Percentiles rank a stretch among this genome's conserved stretches.
These are phyloP conservation scores for Plenodomus biglobosus DNA, from an alignment of 2,329 filamentous ascomycete genomes.

Conservation along the genomic window DNA sequence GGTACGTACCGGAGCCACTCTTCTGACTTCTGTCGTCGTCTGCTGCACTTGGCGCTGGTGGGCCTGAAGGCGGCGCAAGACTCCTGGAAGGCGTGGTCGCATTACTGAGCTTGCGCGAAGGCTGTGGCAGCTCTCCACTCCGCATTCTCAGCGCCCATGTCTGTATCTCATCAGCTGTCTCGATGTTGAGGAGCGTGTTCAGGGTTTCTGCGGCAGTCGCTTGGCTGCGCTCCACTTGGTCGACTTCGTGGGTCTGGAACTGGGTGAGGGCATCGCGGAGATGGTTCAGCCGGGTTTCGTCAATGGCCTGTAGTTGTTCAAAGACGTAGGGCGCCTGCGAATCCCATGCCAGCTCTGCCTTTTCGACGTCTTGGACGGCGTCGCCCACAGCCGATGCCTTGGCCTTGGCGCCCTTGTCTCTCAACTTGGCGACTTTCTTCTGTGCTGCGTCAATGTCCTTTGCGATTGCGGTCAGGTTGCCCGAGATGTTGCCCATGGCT, in stretches of 20 bases:
- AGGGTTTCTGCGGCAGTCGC: constrained; percentile 76
- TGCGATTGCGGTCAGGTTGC: constrained; percentile 76
- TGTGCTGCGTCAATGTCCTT: constrained; percentile 83
- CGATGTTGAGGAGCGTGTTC: constrained; percentile 79
- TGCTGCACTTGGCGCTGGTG: constrained; percentile 38
- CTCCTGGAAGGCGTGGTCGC: constrained; percentile 36
- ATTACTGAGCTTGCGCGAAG: constrained; percentile 38
- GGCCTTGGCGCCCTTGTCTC: constrained; percentile 74
- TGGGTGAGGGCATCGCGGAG: constrained; percentile 89
- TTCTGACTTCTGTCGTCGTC: constrained; percentile 60
- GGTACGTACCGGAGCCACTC: constrained; percentile 52
- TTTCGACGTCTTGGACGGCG: constrained; percentile 72
- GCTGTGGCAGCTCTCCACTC: constrained; percentile 40
- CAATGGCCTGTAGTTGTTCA: constrained; percentile 85
- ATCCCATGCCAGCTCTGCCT: constrained; percentile 84
- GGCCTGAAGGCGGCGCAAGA: constrained; percentile 38
- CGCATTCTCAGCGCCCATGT: constrained; percentile 60
- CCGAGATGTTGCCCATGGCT: constrained; percentile 77
- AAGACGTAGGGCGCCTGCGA: constrained; percentile 94
- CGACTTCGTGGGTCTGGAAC: constrained; percentile 87
- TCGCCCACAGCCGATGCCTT: constrained; percentile 76
- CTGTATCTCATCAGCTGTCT: constrained; percentile 83
- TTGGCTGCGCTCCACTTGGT: constrained; percentile 77
- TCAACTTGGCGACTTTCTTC: constrained; percentile 82
- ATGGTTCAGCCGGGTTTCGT: constrained; percentile 86